Evolutionary conservation across 1,284 basidiomycete species (phyloP).

Genomic region (Cutaneotrichosporon dermatis): DNA sequence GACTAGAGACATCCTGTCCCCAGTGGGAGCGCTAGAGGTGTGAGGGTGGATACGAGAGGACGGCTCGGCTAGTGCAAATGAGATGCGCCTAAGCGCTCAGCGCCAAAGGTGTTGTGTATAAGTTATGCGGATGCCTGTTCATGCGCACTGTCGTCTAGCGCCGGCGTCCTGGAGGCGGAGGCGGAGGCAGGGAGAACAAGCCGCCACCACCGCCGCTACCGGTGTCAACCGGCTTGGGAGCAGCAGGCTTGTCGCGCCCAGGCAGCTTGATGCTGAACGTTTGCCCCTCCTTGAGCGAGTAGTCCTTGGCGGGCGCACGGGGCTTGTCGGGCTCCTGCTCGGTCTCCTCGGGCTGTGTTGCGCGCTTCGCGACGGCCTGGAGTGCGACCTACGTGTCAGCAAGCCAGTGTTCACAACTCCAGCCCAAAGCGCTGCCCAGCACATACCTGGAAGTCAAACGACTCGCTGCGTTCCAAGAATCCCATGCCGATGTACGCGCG

Average conservation of each 20-base stretch:
- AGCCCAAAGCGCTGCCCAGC: no score
- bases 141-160: no score
- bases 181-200: constrained; percentile 40
- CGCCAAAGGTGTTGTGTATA: no score
- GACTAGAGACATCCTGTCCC: no score
- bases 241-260: constrained; percentile 51
- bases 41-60: no score
- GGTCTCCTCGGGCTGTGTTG: constrained; percentile 24
- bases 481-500: constrained; percentile 93
- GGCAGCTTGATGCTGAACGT: constrained; percentile 90
- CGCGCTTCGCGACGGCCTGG: constrained; percentile 89
- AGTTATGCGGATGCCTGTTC: no score
- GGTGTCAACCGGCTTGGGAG: neutral
- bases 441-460: constrained; percentile 70
- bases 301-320: constrained; percentile 83
- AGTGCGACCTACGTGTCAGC: constrained; percentile 62
- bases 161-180: constrained; percentile 38
- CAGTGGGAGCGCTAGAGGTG: no score
- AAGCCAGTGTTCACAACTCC: no score
- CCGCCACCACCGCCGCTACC: constrained; percentile 17
- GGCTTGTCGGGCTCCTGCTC: constrained; percentile 49
- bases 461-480: constrained; percentile 82
- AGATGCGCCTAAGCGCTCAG: no score
- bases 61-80: no score
- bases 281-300: constrained; percentile 91